phyloP scores from a whole-genome alignment of 75 land plant genomes.

The Picea glauca region DNA sequence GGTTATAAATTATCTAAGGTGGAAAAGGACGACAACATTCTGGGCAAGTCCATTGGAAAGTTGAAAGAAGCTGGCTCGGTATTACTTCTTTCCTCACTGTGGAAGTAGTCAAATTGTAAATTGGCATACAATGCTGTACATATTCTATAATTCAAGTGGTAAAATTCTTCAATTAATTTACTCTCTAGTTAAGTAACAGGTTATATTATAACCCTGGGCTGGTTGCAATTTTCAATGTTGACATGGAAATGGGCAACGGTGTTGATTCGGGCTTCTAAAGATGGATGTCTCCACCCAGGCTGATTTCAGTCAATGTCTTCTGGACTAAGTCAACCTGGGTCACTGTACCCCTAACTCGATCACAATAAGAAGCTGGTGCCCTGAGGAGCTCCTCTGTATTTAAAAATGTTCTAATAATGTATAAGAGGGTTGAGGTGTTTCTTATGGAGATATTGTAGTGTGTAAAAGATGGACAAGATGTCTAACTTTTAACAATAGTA shows the following conservation, averaged over 20 bases:
- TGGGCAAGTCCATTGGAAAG: slow-evolving; percentile 79
- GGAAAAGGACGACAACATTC: slow-evolving; percentile 51
- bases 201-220: background rate
- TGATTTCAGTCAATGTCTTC: background rate
- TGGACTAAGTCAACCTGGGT: background rate
- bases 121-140: background rate
- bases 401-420: too few relatives aligned
- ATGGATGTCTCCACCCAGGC: background rate
- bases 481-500: background rate
- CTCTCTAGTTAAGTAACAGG: background rate
- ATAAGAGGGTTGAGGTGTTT: background rate
- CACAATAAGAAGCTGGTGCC: background rate
- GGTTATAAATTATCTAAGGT: slow-evolving; percentile 18
- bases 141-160: background rate
- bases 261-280: background rate
- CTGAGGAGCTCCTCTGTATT: background rate
- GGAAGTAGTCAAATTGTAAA: background rate
- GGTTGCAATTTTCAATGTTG: background rate
- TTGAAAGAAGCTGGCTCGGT: slow-evolving; percentile 77
- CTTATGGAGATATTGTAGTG: background rate
- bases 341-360: background rate
- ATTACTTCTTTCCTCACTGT: slow-evolving; percentile 8
- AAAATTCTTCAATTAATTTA: background rate
- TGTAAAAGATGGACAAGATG: background rate
- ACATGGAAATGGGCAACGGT: background rate